Evolutionary conservation across 805 yeast species (phyloP), one percentile per base, ranked within the genome.

Genomic region (Huiozyma sinensis): DNA sequence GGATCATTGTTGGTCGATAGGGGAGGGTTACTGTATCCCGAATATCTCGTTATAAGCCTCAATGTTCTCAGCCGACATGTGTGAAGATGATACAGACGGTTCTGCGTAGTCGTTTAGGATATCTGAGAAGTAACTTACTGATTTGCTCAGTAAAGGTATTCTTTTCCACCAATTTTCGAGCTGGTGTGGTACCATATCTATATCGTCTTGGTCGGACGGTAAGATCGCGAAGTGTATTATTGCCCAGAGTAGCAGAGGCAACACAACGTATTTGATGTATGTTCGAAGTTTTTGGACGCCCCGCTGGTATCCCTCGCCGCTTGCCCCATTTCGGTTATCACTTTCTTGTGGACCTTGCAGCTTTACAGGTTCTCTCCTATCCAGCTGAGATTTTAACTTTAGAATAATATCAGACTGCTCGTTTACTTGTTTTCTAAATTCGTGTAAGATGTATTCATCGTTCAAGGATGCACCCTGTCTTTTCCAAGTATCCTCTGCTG

Each of bases 401-500:
- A 44, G 39, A 13, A 61, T 60, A 12, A 55, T 42, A 12, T 52
- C 46, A 24, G 53, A 41, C 48, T 61, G 66, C 35, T 58, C 64
- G 31, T 45, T 49, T 24, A 60, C 39, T 41, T 58, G 61, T 40
- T 56, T 51, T 38, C 44, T 57, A 36, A 60, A 51, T 45, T 60
- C 64, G 12, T 51, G 49, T 6, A 60, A 53, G 12, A 59, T 52
- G 36, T 58, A 58, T 35, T 59, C 61, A 35, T 39, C 11, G 24
- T 10, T 6, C 24, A 17, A 4, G 24, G 24, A 17, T 17, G 24
- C 24, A 17, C 24, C 24, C 24, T 17, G 24, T 4, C 24, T 17
- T 4, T 17, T 17, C 43, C 17, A 6, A 28, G 33, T 34, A 31
- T 33, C 36, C 9, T 12, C 35, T 33, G 27, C 5, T 28, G 8